These are phyloP conservation scores for Podila minutissima DNA, from an alignment of 192 early-diverging fungal species.

Conservation along the genomic window DNA sequence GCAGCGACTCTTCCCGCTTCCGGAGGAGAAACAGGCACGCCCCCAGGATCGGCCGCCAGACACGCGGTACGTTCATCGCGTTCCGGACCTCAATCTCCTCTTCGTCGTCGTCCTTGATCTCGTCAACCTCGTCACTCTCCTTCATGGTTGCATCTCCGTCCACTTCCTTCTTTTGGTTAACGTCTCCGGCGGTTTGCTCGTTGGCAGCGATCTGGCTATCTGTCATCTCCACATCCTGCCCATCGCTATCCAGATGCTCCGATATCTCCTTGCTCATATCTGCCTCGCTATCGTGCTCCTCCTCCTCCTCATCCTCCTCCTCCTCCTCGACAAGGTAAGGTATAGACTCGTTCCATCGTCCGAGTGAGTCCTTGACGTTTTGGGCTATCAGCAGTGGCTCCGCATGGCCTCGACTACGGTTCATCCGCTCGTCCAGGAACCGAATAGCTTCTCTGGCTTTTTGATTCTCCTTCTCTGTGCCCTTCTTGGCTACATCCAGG, in stretches of 20 bases:
- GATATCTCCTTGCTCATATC: slow-evolving; percentile 10
- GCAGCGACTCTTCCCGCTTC: slow-evolving; percentile 19
- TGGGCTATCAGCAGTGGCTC: slow-evolving; percentile 58
- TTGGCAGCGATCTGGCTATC: not conserved
- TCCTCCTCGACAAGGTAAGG: slow-evolving; percentile 52
- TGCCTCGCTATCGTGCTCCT: not conserved
- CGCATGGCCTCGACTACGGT: slow-evolving; percentile 14
- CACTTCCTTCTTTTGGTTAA: not conserved
- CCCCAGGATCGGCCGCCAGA: slow-evolving; percentile 58
- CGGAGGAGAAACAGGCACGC: slow-evolving; percentile 47
- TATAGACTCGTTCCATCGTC: slow-evolving; percentile 55
- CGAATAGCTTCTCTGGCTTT: slow-evolving; percentile 66
- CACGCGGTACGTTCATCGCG: slow-evolving; percentile 54
- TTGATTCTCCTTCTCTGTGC: slow-evolving; percentile 55
- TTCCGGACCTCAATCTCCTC: slow-evolving; percentile 31
- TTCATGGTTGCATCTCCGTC: not conserved
- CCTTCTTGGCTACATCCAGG: slow-evolving; percentile 66
- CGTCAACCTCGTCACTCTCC: slow-evolving; percentile 9
- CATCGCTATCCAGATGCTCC: not conserved
- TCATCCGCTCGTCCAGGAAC: slow-evolving; percentile 51
- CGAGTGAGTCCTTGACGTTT: slow-evolving; percentile 56
- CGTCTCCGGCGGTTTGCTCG: not conserved
- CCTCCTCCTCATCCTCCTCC: slow-evolving; percentile 26
- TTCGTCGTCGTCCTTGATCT: slow-evolving; percentile 19
- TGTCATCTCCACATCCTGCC: slow-evolving; percentile 5